Conservation (phyloP, 345 rosid genomes). For the Pistacia atlantica region DNA sequence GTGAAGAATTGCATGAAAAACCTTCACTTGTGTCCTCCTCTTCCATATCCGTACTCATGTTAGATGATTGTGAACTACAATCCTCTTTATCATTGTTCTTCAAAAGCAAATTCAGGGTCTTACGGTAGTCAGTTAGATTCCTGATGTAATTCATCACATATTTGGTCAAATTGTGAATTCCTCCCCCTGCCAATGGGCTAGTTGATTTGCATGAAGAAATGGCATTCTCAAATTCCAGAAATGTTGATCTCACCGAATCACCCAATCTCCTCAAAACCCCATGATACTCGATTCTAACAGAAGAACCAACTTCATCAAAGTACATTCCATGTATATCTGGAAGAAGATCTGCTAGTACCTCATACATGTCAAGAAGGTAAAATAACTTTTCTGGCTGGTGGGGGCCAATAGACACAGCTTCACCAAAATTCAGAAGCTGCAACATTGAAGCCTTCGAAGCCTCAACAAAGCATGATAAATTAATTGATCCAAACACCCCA, state of each 20-base stretch:
- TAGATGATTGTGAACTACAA: conserved; percentile 36
- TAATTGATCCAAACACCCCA: conserved; percentile 43
- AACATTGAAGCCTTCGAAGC: conserved; percentile 72
- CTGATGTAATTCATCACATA: conserved; percentile 83
- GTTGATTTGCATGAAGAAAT: conserved; percentile 62
- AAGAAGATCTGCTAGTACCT: conserved; percentile 62
- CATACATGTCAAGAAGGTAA: conserved; percentile 50
- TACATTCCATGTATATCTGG: conserved; percentile 35
- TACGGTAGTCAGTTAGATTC: conserved; percentile 63
- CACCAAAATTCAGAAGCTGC: conserved; percentile 80
- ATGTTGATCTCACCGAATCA: conserved; percentile 59
- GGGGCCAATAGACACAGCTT: conserved; percentile 80
- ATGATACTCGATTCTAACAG: conserved; percentile 53
- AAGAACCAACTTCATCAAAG: conserved; percentile 30
- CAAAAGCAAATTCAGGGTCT: conserved; percentile 64
- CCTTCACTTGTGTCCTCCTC: conserved; percentile 39
- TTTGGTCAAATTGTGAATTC: conserved; percentile 74
- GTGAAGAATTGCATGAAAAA: conserved; percentile 30
- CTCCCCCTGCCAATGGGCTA: conserved; percentile 71
- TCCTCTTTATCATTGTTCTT: conserved; percentile 44
- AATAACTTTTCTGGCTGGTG: conserved; percentile 73
- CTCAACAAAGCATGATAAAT: conserved; percentile 62
- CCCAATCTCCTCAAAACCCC: conserved; percentile 69
- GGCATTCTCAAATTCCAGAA: conserved; percentile 71
- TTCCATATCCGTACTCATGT: conserved; percentile 35